Base-by-base conservation (phyloP, 2,329 filamentous ascomycete genomes). In the Metarhizium humberi region DNA sequence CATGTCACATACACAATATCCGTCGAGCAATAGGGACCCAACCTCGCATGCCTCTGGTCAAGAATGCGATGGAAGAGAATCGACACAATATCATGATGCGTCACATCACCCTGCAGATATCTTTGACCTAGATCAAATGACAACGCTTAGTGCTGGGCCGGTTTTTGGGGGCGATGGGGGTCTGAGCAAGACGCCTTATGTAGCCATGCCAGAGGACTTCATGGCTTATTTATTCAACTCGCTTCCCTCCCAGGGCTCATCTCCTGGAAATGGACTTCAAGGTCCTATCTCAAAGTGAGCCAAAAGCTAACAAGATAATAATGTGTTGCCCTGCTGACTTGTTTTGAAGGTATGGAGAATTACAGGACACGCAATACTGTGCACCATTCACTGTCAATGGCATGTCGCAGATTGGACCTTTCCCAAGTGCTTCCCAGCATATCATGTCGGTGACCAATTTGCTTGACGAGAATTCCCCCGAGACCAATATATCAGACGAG, bases 401-500 rank as follows among this genome's bases (percentile, higher is more conserved):
- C 46, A 71, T 75, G 42, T 67, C 72, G 36, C 69, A 75, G 40
- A 65, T 79, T 48, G 79, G 79, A 16, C 82, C 82, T 58, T 83
- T 82, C 61, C 81, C 81, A 38, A 74, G 78, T n/a, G 71, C 76
- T 13, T 80, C 82, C 3, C 85, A 89, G 61, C 88, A 95, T 64
- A 85, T 92, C 40, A 96, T 95, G 91, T 88, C 90, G 18, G 88
- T 96, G 50, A 92, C 86, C 56, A 95, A 87, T 63, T 79, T 95
- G 43, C 78, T 95, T 30, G 91, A 95, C 66, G 86, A 89, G 29
- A 87, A 84, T 53, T 82, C 87, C 6, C 88, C 88, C 1, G 89
- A 95, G 64, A 86, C 87, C 3, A 80, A 87, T 7, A 79, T 97
- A 56, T 95, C 91, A 0, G 90, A 95, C 60, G 87, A 91, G 59